Evolutionary conservation across 768 basidiomycete genomes (phyloP).

Genomic region (Zangia roseola): DNA sequence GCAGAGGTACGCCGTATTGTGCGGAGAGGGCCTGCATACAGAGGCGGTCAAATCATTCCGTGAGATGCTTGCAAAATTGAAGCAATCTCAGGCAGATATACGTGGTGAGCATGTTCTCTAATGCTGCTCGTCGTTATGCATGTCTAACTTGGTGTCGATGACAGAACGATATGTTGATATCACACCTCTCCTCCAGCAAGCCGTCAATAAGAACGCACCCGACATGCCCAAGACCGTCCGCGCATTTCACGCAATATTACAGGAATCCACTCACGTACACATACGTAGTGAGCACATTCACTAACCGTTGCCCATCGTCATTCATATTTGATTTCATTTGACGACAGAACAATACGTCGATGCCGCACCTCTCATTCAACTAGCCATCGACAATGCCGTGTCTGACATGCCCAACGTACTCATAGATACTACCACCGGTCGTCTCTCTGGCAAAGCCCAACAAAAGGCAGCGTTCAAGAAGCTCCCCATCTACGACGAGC

Average conservation of each 20-base stretch:
- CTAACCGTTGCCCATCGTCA: too few species aligned
- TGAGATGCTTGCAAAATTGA: slow-evolving; percentile 1
- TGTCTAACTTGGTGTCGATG: background rate
- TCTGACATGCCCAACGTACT: slow-evolving; percentile 4
- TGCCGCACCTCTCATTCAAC: background rate
- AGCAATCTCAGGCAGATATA: background rate
- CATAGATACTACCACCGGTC: slow-evolving; percentile 5
- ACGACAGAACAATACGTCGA: slow-evolving; percentile 5
- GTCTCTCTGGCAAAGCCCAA: slow-evolving; percentile 5
- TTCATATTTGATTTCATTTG: too few species aligned
- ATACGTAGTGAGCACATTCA: too few species aligned
- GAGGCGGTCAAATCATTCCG: slow-evolving; percentile 2
- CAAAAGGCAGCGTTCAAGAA: slow-evolving; percentile 7
- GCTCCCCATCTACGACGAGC: slow-evolving; percentile 2
- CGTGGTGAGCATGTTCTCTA: background rate
- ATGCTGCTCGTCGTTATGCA: background rate
- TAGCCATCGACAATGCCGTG: background rate
- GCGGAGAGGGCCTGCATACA: background rate
- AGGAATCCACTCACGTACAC: too few species aligned
- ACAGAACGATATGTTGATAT: slow-evolving; percentile 8
- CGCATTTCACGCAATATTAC: too few species aligned
- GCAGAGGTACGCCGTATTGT: background rate
- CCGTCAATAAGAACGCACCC: background rate
- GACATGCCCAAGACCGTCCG: too few species aligned
- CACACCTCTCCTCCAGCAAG: background rate